Conservation (phyloP, 1,139 yeast species). For the Hemisphaericaspora xylofermentans region DNA sequence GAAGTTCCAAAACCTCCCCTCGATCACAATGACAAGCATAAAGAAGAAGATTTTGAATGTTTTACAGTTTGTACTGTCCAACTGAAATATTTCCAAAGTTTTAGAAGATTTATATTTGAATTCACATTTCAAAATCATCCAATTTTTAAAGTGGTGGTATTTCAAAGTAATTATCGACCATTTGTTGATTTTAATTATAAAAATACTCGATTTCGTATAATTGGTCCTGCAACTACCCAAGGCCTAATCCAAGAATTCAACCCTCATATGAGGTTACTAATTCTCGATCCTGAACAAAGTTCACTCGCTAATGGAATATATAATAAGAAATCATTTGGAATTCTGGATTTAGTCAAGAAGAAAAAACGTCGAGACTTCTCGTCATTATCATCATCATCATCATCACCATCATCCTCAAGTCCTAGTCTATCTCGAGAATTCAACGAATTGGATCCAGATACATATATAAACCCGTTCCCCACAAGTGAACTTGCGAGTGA, state of each 20-base stretch:
- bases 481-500: conserved; percentile 15
- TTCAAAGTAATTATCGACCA: conserved; percentile 39
- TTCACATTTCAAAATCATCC: conserved; percentile 6
- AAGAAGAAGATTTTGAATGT: conserved; percentile 28
- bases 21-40: conserved; percentile 7
- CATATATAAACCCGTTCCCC: conserved; percentile 34
- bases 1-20: conserved; percentile 33
- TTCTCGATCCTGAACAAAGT: conserved; percentile 36
- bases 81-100: conserved; percentile 27
- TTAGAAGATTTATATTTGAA: conserved; percentile 31
- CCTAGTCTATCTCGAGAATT: not conserved
- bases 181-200: conserved; percentile 42
- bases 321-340: conserved; percentile 27
- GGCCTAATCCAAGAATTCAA: conserved; percentile 32
- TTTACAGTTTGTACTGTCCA: conserved; percentile 35
- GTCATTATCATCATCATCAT: not conserved
- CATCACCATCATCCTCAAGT: not conserved
- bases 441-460: conserved; percentile 11
- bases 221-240: conserved; percentile 37
- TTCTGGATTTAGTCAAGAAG: conserved; percentile 18
- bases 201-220: conserved; percentile 37
- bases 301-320: conserved; percentile 38
- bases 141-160: conserved; percentile 29
- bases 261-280: conserved; percentile 35
- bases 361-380: not conserved